Base-by-base conservation (phyloP, 129 eudicot genomes). In the Helianthus tuberosus region DNA sequence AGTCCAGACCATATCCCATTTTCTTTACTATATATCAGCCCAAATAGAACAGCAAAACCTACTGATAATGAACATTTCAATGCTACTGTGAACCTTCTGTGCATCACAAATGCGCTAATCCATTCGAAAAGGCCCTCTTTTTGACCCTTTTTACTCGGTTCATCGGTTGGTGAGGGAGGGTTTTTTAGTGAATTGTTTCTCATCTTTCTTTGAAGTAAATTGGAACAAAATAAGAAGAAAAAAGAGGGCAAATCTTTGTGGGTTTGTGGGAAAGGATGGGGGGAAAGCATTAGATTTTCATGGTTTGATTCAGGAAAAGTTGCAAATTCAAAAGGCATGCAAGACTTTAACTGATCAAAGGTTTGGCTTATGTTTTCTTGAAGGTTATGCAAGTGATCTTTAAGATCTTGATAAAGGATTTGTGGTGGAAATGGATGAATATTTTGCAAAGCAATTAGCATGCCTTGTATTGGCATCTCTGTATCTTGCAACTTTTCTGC, bases 1-100 rank as follows among this genome's bases (percentile, higher is more conserved):
- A 95, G 86, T 20, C 97, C 99, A 0, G 99, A 68, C 99, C 99
- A 95, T 48, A 52, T 84, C 54, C 91, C 99, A 57, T 88, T 79
- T 35, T 86, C 73, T 20, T 87, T 91, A 77, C 89, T 89, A 39
- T 88, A 91, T 9, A 81, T 75, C 11, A 84, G 67, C 5, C 99
- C 98, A 29, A 94, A 74, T 1, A 91, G 68, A 25, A 88, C 91
- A 1, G 98, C 93, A 1, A 91, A 82, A 63, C 96, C 96, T 49
- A 95, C 73, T 7, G 99, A 88, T 59, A 95, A 80, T 25, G 97
- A 91, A 79, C 88, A 88, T 62, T 87, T 95, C 43, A 91, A 62
- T 36, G 99, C 96, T 12, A 84, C 66, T 75, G 80, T 46, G 27
- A 85, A 69, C 73, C 88, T 86, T 71, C 63, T 50, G 8, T 80